Evolutionary conservation across 106 monocot genomes (phyloP), one percentile per base, ranked within the genome.

Genomic region (Allium fistulosum): DNA sequence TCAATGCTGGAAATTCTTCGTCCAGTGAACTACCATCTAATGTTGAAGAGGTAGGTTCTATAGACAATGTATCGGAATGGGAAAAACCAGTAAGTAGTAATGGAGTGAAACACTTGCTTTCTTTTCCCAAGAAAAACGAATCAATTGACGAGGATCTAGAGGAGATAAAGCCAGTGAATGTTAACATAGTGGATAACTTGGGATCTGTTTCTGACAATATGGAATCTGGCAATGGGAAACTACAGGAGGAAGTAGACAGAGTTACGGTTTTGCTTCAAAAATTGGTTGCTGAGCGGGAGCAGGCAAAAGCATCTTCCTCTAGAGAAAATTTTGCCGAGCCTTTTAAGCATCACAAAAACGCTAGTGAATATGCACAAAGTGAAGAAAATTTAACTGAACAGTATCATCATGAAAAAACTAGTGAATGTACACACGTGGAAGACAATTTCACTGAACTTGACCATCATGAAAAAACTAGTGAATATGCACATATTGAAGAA

Each of bases 241-340:
- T 17, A 17, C 28, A 45, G 26, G 61, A 11, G 15, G 78, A 78
- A 22, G 66, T 57, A 48, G 63, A 71, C 49, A 75, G 45, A 15
- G 68, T 83, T 28, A 63, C 75, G 49, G 37, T 12, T 45, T 71
- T 75, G 53, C 67, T 83, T 18, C 59, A 67, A 52, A 72, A 53
- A 28, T 51, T 81, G 53, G 64, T 37, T 59, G 58, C 18, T 26
- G 52, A 77, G 11, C 62, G 53, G n/a, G 17, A 59, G 10, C 47
- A 11, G 57, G 17, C 49, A 48, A 48, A 59, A 18, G 45, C 57
- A 61, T 69, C 17, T 53, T 62, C 76, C 16, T 62, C 52, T 45
- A 46, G 26, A 53, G 76, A 72, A 46, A 50, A 10, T 60, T n/a
- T 26, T 14, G 26, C 8, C 1, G 17, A 28, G 14, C 17, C 11